Base-by-base conservation (phyloP, 805 yeast genomes). In the Diddensiella santjacobensis region DNA sequence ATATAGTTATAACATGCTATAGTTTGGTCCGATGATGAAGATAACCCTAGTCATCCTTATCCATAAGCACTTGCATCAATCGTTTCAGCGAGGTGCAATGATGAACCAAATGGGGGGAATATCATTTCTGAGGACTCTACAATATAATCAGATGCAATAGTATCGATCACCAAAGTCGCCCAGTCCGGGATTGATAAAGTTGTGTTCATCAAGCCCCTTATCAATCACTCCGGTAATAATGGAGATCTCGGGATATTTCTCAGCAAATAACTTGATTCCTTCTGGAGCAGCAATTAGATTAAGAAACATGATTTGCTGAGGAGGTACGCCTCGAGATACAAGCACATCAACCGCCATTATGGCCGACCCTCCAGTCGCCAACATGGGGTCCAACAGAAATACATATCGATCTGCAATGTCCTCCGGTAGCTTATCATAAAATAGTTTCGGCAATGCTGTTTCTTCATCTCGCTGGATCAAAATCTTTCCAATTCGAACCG, bases 161-260 rank as follows among this genome's bases (percentile, higher is more conserved):
- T 93, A 93, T 70, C 98, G 79, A 71, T 93, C 98, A 63, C 99
- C 99, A 63, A 93, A 93, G 65, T 93, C 99, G 63, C 99, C 99
- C 57, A 93, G 75, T 41, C 99, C 99, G 26, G 99, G 99, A 42
- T 80, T 80, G 58, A 93, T 85, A 68, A 83, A 89, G 69, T 84
- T 86, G 64, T 82, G 74, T 48, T 82, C 96, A 62, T 91, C 89
- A 62, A 93, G 75, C 48, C 85, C 84, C 61, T 83, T 81, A 66
- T 93, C 99, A 57, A 93, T 74, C 56, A 89, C 90, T 52, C 99
- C 99, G 29, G 98, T 90, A 59, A 93, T 87, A 62, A 93, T 86
- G 66, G 79, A 87, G 52, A 93, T 81, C 47, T 79, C 74, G 19
- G 99, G 99, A 70, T 81, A 89, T 63, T 79, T 80, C 15, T 75